phyloP scores from a whole-genome alignment of 2,329 filamentous ascomycete genomes.

The Didymella exigua region DNA sequence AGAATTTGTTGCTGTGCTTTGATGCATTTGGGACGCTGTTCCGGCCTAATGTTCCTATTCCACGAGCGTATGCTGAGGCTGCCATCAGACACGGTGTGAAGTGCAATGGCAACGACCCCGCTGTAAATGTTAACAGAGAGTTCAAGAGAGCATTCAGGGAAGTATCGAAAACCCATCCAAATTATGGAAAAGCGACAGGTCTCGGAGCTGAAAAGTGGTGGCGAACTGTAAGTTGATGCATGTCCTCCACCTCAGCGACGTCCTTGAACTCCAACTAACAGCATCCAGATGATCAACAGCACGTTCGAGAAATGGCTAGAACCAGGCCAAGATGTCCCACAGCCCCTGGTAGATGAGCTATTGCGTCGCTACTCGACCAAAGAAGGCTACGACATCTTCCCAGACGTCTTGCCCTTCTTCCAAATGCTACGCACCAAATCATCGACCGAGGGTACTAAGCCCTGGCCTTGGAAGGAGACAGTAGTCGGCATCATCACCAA shows the following conservation, averaged over 20 bases:
- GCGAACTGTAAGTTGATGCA: conserved; percentile 56
- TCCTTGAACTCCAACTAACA: conserved; percentile 6
- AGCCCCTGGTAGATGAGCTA: conserved; percentile 55
- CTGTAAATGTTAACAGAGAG: conserved; percentile 33
- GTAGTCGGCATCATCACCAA: conserved; percentile 67
- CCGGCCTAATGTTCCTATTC: conserved; percentile 57
- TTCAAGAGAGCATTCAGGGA: conserved; percentile 55
- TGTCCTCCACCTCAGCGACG: neutral
- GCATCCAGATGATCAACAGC: conserved; percentile 57
- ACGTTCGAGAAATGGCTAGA: conserved; percentile 49
- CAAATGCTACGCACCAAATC: conserved; percentile 43
- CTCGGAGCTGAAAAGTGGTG: conserved; percentile 64
- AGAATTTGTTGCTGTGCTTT: conserved; percentile 64
- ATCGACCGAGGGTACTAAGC: neutral
- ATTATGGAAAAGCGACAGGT: conserved; percentile 62
- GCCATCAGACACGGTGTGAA: conserved; percentile 58
- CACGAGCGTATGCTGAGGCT: conserved; percentile 60
- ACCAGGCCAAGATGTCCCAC: conserved; percentile 49
- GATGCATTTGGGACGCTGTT: conserved; percentile 72
- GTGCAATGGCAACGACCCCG: conserved; percentile 46
- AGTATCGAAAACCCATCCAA: conserved; percentile 57
- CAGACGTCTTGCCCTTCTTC: conserved; percentile 56
- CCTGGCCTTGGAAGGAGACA: conserved; percentile 49
- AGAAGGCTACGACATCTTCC: conserved; percentile 59
- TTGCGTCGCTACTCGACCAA: conserved; percentile 60